A percentile compares a stretch with the other conserved stretches of the same genome.
Conservation (phyloP, 169 alveolate species). For the Perkinsus olseni region DNA sequence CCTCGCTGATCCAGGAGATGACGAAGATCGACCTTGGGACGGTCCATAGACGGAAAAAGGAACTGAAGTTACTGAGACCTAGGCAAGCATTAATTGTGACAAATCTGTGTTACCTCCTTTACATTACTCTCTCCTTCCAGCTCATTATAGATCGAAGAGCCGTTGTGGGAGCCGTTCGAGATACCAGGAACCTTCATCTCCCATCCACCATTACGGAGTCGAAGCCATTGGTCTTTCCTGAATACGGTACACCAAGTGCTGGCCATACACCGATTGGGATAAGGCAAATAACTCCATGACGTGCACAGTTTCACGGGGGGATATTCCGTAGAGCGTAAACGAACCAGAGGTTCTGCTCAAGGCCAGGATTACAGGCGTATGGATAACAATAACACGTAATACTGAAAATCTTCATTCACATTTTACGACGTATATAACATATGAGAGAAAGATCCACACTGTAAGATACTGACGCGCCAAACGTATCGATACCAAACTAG, state of each 20-base stretch:
- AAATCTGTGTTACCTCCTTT: neutral
- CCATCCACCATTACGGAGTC: neutral
- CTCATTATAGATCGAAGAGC: neutral
- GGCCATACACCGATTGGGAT: too few species aligned
- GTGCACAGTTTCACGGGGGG: too few species aligned
- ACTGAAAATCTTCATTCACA: too few species aligned
- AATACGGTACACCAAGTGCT: too few species aligned
- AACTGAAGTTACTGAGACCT: neutral
- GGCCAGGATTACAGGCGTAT: neutral
- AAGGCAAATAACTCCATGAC: too few species aligned
- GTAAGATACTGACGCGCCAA: too few species aligned
- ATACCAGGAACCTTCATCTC: neutral
- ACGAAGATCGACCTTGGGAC: neutral
- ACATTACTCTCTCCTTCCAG: neutral
- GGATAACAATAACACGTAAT: too few species aligned
- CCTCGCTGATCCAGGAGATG: neutral
- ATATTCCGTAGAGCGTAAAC: too few species aligned
- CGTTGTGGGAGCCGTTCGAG: neutral
- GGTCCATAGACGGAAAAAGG: neutral
- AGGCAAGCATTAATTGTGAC: neutral
- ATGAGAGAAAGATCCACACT: too few species aligned
- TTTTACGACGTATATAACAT: too few species aligned
- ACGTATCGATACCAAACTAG: too few species aligned
- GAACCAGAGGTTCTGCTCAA: too few species aligned
- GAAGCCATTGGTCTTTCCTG: neutral